phyloP scores from a whole-genome alignment of 805 yeast genomes.

The Candida orba region DNA sequence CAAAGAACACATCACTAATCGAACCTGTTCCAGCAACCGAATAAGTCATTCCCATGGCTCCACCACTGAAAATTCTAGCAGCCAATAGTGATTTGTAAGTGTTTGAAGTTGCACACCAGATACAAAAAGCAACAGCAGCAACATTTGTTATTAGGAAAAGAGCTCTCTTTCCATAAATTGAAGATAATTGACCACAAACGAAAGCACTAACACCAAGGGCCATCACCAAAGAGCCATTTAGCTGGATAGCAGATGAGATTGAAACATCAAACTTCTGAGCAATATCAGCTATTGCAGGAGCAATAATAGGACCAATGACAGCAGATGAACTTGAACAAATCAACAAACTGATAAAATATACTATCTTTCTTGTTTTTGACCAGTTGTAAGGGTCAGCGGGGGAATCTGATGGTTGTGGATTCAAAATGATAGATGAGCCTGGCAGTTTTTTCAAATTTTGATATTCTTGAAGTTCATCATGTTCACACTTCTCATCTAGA shows the following conservation, averaged over 20 bases:
- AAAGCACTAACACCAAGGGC: constrained; percentile 44
- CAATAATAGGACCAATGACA: constrained; percentile 36
- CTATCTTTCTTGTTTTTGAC: constrained; percentile 40
- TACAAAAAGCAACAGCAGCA: constrained; percentile 30
- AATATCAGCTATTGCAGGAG: constrained; percentile 28
- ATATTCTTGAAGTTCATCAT: too few relatives aligned
- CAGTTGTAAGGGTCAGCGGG: constrained; percentile 68
- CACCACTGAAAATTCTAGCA: constrained; percentile 22
- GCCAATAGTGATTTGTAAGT: constrained; percentile 31
- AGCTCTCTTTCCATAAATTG: constrained; percentile 40
- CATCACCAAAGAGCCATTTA: constrained; percentile 44
- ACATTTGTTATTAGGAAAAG: constrained; percentile 32
- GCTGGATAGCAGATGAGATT: constrained; percentile 29
- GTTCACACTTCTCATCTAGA: neutral
- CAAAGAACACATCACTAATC: neutral
- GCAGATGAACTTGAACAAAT: constrained; percentile 38
- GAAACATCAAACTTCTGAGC: constrained; percentile 21
- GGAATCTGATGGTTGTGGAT: constrained; percentile 60
- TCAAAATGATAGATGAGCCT: constrained; percentile 35
- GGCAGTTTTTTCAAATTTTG: neutral
- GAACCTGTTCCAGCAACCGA: neutral
- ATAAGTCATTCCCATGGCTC: neutral
- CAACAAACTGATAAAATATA: constrained; percentile 36
- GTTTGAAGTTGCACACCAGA: constrained; percentile 35
- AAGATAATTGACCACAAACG: constrained; percentile 44